Evolutionary conservation across 306 rosid species (phyloP), one percentile per base, ranked within the genome.

Genomic region (Cucurbita moschata): DNA sequence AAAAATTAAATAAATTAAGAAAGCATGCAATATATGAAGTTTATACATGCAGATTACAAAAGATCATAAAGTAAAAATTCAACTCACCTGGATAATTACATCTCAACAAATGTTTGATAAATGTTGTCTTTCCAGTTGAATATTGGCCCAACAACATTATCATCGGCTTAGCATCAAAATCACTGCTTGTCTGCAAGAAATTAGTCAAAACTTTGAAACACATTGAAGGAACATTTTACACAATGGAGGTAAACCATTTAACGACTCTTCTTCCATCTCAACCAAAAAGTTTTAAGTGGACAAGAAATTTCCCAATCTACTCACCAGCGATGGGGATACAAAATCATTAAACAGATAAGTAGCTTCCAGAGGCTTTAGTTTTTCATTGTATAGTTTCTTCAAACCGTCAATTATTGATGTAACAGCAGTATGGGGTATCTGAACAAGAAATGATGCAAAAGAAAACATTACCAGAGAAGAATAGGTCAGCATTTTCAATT

Each of bases 101-200:
- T 83, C 76, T 79, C 72, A 94, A 63, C 84, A 94, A 78, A 81
- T 94, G 99, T 71, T 91, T 94, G 72, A 94, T 91, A 69, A 94
- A 91, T 19, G 99, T 94, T 76, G 99, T 94, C 77, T 94, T 94
- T 52, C 99, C 99, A 0, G 99, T 94, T 53, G 99, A 94, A 83
- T 94, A 94, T 77, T 94, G 99, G 68, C 99, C 97, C 82, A 91
- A 87, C 79, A 94, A 92, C 97, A 91, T 91, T 65, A 94, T 87
- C 97, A 94, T 91, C 26, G 99, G 99, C 80, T 94, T 94, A n/a
- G 99, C 95, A 84, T 94, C 99, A 84, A 94, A 91, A 68, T 89
- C 96, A 78, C 91, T 89, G 76, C 72, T 79, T 23, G 88, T 83
- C 97, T 94, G 84, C 82, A 15, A 74, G 43, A 13, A 65, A 63